Base-by-base conservation (phyloP, 441 rosid genomes). In the Euphorbia celastroides region DNA sequence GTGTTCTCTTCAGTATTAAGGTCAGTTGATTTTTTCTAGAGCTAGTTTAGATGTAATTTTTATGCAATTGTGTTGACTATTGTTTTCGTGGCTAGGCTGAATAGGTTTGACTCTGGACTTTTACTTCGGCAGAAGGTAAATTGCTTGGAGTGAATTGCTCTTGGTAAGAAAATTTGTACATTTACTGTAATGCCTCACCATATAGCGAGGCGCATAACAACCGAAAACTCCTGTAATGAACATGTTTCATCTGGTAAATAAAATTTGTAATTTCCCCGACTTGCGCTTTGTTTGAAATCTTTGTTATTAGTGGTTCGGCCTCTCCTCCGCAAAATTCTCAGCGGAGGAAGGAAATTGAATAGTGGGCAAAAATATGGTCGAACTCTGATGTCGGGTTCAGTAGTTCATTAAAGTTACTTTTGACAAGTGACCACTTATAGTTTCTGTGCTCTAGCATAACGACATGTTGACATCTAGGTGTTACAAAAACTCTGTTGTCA, bases 1-100 rank as follows among this genome's bases (percentile, higher is more conserved):
- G 88, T 70, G 75, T 76, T 71, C 89, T 94, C 68, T 89, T 91
- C 82, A 78, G 73, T 50, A 76, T 94, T 79, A 83, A 90, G 96
- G 96, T 91, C 72, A 72, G 93, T 75, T 41, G 55, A 68, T 57
- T 57, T 7, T 44, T 6, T 44, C n/a, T 13, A 6, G 16, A 44
- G 16, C 2, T 82, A 90, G 96, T 96, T 91, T 73, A 72, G 55
- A 68, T 59, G 60, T 57, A 46, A 58, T 71, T 64, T 58, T 51
- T 44, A 68, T 64, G 64, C 10, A 23, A 19, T 63, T 22, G 8
- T 46, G 5, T 41, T 62, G 62, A 54, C 27, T 19, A 26, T 54
- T 41, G 42, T 69, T 69, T 60, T 23, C 23, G 10, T 54, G 62
- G 56, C 26, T 67, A 69, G 67, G 72, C 19, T 41, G 57, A 42